These are phyloP conservation scores for Tricholoma sp. DNA, from an alignment of 768 basidiomycete genomes.

Conservation along the genomic window DNA sequence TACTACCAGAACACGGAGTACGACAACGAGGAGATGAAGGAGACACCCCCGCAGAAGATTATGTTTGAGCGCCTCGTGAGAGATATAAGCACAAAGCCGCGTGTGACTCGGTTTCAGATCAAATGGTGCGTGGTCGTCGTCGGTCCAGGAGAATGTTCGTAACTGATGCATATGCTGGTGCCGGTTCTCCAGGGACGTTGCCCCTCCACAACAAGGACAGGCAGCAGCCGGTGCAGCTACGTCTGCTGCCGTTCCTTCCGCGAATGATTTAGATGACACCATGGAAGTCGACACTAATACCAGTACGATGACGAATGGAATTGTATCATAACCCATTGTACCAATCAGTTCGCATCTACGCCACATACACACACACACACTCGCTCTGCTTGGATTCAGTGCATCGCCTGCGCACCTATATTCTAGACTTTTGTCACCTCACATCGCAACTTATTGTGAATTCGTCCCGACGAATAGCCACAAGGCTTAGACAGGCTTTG, in stretches of 20 bases:
- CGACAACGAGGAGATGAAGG: slow-evolving; percentile 89
- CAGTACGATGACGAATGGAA: slow-evolving; percentile 12
- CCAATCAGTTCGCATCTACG: background rate
- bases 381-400: background rate
- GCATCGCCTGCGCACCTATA: background rate
- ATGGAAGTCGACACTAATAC: slow-evolving; percentile 21
- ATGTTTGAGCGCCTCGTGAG: slow-evolving; percentile 77
- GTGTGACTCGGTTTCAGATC: slow-evolving; percentile 91
- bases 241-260: slow-evolving; percentile 71
- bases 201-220: slow-evolving; percentile 40
- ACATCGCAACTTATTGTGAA: background rate
- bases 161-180: background rate
- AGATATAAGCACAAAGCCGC: slow-evolving; percentile 86
- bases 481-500: background rate
- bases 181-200: slow-evolving; percentile 52
- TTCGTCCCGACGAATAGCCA: background rate
- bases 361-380: background rate
- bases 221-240: slow-evolving; percentile 56
- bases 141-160: background rate
- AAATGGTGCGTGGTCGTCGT: slow-evolving; percentile 55
- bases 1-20: slow-evolving; percentile 99
- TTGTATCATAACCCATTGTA: slow-evolving; percentile 16
- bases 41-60: slow-evolving; percentile 61
- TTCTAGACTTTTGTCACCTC: background rate
- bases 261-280: slow-evolving; percentile 52